Evolutionary conservation across 495 filamentous ascomycete species (phyloP), one percentile per base, ranked within the genome.

Genomic region (Chaetomium tenue): DNA sequence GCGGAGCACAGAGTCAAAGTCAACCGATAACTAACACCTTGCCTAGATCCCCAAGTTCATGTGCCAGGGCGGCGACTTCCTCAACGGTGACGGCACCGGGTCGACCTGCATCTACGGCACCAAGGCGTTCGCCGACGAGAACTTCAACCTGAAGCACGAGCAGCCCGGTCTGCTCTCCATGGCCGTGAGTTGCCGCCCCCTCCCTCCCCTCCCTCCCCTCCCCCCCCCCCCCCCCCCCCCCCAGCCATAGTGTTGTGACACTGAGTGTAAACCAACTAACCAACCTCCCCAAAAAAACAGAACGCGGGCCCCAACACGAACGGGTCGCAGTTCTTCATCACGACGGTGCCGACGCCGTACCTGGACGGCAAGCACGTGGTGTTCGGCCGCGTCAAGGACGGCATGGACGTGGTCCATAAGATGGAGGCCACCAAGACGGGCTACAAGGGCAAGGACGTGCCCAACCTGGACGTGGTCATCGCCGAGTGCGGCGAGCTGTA

Each of bases 271-370:
- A 22, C 13, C 9, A 25, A 53, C 23, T 50, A 2, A 48, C 25
- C 1, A 33, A 33, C 30, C 30, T 7, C 22, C n/a, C n/a, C n/a
- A n/a, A n/a, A n/a, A n/a, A 16, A 52, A 61, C 63, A 93, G 89
- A 98, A 98, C 71, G 90, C 90, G 20, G 95, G 95, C 9, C 90
- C 91, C 20, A 89, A 98, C 73, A 93, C 90, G 61, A 98, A 98
- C 74, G 95, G 95, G 16, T 93, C 87, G 61, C 95, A 98, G 74
- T 98, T 98, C 78, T 98, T 98, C 81, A 93, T 98, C 77, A 97
- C 91, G 3, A 92, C 89, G 0, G 89, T 88, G 13, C 79, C 89
- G 5, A 90, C 92, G 0, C 91, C 91, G 2, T 96, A 93, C 72
- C 78, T 98, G n/a, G 90, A 98, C 74, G 85, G 84, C 67, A 97